Evolutionary conservation across 768 basidiomycete genomes (phyloP).

Genomic region (Rickenella mellea): DNA sequence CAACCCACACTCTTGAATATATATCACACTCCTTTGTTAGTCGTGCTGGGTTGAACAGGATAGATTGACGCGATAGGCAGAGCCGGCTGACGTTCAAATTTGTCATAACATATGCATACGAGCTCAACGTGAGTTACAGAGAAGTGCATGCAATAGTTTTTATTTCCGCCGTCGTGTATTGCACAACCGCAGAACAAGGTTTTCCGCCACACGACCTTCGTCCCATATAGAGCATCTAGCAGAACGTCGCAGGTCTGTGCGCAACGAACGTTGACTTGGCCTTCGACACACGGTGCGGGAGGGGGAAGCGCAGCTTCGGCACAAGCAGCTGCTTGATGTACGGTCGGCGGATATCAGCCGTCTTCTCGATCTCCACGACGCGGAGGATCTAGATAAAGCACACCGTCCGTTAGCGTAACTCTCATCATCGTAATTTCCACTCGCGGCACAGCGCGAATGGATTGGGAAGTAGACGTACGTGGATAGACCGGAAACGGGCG

Average conservation of each 20-base stretch:
- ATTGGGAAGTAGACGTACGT: constrained; percentile 42
- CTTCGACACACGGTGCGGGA: constrained; percentile 70
- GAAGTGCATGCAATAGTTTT: too few relatives aligned
- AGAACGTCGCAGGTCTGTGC: constrained; percentile 67
- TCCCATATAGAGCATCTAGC: not conserved
- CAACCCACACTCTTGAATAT: too few relatives aligned
- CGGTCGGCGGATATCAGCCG: constrained; percentile 85
- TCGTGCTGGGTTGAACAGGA: too few relatives aligned
- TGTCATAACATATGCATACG: too few relatives aligned
- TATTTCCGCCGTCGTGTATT: too few relatives aligned
- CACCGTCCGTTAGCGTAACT: constrained; percentile 2
- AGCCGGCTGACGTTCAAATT: too few relatives aligned
- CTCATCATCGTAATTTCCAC: too few relatives aligned
- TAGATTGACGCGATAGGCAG: too few relatives aligned
- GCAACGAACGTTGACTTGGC: constrained; percentile 75
- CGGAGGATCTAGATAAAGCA: constrained; percentile 75
- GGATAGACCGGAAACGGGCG: constrained; percentile 98
- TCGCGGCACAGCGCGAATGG: not conserved
- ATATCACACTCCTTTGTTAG: too few relatives aligned
- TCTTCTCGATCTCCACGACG: constrained; percentile 91
- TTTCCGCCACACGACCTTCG: too few relatives aligned
- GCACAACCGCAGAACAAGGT: too few relatives aligned
- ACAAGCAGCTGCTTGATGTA: constrained; percentile 95
- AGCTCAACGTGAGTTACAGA: too few relatives aligned
- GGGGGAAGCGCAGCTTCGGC: constrained; percentile 92